A percentile compares a stretch with the other conserved stretches of the same genome.
phyloP scores from a whole-genome alignment of 306 rosid species.

The Quercus cerris region DNA sequence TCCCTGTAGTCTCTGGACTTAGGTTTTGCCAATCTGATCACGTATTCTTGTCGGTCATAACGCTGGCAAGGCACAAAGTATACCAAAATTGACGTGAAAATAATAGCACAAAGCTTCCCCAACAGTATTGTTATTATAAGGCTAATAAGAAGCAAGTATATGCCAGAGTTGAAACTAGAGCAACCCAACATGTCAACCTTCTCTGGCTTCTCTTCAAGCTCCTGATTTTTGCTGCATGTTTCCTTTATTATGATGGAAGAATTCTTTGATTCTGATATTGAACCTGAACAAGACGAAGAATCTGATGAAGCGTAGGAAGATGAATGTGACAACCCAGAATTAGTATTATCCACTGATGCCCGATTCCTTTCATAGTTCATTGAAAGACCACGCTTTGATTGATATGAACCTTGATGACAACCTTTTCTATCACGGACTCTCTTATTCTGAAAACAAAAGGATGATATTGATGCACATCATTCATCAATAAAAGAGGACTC shows the following conservation, averaged over 20 bases:
- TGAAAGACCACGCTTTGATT: slow-evolving; percentile 32
- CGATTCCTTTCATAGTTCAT: slow-evolving; percentile 9
- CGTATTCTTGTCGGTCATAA: slow-evolving; percentile 4
- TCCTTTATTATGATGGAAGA: slow-evolving; percentile 4
- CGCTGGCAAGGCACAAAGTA: slow-evolving; percentile 26
- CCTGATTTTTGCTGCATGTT: not conserved
- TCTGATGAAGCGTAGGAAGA: slow-evolving; percentile 8
- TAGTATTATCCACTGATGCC: not conserved
- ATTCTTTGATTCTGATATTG: slow-evolving; percentile 14
- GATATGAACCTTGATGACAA: slow-evolving; percentile 26
- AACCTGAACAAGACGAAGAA: slow-evolving; percentile 13
- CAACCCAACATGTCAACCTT: slow-evolving; percentile 6
- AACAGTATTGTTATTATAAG: slow-evolving; percentile 42
- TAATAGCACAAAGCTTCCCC: slow-evolving; percentile 46
- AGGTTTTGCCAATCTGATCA: slow-evolving; percentile 23
- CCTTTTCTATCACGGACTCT: slow-evolving; percentile 25
- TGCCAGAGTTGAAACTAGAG: slow-evolving; percentile 16
- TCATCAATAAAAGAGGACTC: not conserved
- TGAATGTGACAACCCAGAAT: slow-evolving; percentile 2
- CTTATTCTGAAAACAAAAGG: slow-evolving; percentile 30
- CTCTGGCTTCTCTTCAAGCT: slow-evolving; percentile 21
- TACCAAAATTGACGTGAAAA: slow-evolving; percentile 47
- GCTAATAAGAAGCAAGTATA: slow-evolving; percentile 43
- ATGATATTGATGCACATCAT: not conserved
- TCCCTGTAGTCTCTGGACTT: slow-evolving; percentile 19